Conservation (phyloP, 1,139 yeast species). For the Nakaseomyces delphensis region DNA sequence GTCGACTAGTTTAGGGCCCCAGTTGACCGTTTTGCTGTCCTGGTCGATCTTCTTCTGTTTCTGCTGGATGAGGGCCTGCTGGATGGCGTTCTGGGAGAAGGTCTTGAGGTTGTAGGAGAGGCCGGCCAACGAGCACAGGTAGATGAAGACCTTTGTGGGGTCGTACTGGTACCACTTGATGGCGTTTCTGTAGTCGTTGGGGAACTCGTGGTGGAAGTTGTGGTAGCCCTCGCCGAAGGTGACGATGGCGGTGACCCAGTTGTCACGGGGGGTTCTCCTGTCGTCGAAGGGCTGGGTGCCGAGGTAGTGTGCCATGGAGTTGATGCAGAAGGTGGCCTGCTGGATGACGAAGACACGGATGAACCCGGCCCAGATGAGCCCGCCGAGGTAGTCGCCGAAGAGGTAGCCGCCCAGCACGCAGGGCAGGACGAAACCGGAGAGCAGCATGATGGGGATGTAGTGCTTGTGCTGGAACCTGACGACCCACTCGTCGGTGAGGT, state of each 20-base stretch:
- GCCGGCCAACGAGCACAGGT: conserved; percentile 64
- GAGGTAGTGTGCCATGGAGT: conserved; percentile 96
- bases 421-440: conserved; percentile 68
- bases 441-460: conserved; percentile 59
- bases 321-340: conserved; percentile 98
- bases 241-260: conserved; percentile 83
- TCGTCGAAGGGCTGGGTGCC: conserved; percentile 98
- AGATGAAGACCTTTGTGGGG: conserved; percentile 84
- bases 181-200: conserved; percentile 96
- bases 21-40: conserved; percentile 67
- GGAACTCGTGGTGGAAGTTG: conserved; percentile 99
- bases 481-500: conserved; percentile 81
- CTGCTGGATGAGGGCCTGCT: conserved; percentile 93
- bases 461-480: conserved; percentile 92
- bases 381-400: conserved; percentile 91
- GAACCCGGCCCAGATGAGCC: conserved; percentile 84
- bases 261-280: conserved; percentile 95
- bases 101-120: conserved; percentile 85
- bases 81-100: conserved; percentile 90
- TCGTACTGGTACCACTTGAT: conserved; percentile 98
- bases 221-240: conserved; percentile 99
- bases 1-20: conserved; percentile 84
- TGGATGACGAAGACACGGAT: conserved; percentile 77
- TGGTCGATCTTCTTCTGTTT: conserved; percentile 90
- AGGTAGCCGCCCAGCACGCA: conserved; percentile 63